Base-by-base conservation (phyloP, 495 filamentous ascomycete genomes). In the Tuber aestivum region DNA sequence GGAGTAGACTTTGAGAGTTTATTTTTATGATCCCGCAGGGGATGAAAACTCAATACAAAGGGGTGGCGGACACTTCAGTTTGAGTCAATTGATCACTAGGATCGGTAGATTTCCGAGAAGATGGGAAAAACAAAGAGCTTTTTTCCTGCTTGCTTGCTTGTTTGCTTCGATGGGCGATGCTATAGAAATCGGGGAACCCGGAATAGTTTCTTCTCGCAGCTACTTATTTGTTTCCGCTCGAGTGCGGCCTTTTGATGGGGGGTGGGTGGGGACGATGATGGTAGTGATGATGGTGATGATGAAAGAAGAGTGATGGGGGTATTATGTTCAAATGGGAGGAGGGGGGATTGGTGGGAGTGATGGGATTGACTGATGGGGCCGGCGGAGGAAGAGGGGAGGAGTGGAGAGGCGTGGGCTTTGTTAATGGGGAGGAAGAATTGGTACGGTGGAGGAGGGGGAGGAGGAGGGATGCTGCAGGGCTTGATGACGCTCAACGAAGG, bases 401-500 rank as follows among this genome's bases (percentile, higher is more conserved):
- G 78, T 75, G 78, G 72, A 71, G 73, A 79, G 77, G 78, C 78
- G 78, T 79, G 78, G 78, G 78, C 78, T 79, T 79, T 79, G 78
- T 75, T 79, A 56, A 79, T 79, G 78, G 76, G 78, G 78, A 79
- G 76, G 76, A 79, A 73, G 77, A 79, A 77, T 71, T 71, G 75
- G 72, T 56, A 74, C 16, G 42, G 42, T 45, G 42, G 42, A 74
- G 77, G 42, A 74, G 77, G 78, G 73, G 71, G 75, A 75, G 71
- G 77, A 79, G 78, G 77, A 79, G 78, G 78, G 78, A 79, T 79
- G 78, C 78, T 79, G 78, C 78, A 79, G 78, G 78, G 78, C 78
- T 79, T 79, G 77, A 79, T 79, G 78, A 79, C 78, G 78, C 77
- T 79, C 78, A 79, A 77, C 76, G 77, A 79, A 79, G 78, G 78